Percentiles rank a stretch among this genome's conserved stretches.
phyloP scores from a whole-genome alignment of 768 basidiomycete genomes.

The Tylopilus sp. region DNA sequence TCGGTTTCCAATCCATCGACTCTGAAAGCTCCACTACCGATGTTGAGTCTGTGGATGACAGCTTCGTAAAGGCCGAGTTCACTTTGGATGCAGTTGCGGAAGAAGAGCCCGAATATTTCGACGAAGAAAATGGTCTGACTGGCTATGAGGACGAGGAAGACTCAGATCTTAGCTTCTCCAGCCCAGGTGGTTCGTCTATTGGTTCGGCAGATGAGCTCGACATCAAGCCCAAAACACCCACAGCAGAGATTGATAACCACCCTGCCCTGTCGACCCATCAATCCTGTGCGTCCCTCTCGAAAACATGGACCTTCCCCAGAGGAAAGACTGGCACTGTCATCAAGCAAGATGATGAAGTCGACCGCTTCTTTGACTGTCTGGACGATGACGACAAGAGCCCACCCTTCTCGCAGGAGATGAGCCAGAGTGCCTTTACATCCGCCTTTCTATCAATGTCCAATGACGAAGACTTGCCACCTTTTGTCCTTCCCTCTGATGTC shows the following conservation, averaged over 20 bases:
- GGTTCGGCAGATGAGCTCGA: conserved; percentile 50
- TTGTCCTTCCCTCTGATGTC: conserved; percentile 45
- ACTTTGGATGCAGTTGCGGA: conserved; percentile 57
- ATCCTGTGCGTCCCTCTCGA: conserved; percentile 48
- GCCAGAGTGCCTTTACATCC: conserved; percentile 57
- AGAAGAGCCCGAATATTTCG: conserved; percentile 40
- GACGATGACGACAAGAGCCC: conserved; percentile 54
- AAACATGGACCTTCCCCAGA: conserved; percentile 66
- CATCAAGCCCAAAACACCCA: conserved; percentile 2
- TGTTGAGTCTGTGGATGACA: conserved; percentile 57
- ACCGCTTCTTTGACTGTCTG: conserved; percentile 74
- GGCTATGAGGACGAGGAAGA: conserved; percentile 73
- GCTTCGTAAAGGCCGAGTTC: conserved; percentile 39
- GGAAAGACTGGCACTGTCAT: conserved; percentile 22
- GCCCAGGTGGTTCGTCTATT: conserved; percentile 48
- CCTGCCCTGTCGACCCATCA: conserved; percentile 24
- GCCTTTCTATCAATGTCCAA: conserved; percentile 47
- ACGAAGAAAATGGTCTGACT: conserved; percentile 54
- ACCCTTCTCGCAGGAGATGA: conserved; percentile 45
- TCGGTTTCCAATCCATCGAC: conserved; percentile 58
- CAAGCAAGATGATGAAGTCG: conserved; percentile 47
- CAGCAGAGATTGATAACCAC: conserved; percentile 11
- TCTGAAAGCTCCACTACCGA: conserved; percentile 64
- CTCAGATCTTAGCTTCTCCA: conserved; percentile 45
- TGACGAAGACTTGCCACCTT: conserved; percentile 46